Conservation (phyloP, 371 early-diverging fungal genomes). For the Mortierella sp. region DNA sequence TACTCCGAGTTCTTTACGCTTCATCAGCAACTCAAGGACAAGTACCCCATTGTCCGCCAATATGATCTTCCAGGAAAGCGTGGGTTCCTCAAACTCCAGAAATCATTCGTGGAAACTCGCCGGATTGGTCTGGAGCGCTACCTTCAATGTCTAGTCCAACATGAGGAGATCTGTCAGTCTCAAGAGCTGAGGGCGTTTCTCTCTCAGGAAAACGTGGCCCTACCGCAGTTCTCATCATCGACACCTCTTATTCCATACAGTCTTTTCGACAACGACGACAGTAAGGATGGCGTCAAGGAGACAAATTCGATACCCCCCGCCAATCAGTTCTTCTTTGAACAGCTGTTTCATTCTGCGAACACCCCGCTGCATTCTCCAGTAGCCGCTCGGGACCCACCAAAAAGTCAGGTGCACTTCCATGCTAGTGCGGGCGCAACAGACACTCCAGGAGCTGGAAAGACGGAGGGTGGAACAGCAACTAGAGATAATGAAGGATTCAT, state of each 20-base stretch:
- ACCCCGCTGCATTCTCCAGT: conserved; percentile 18
- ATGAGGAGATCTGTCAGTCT: conserved; percentile 64
- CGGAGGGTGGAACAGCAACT: conserved; percentile 1
- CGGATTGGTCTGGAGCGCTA: conserved; percentile 76
- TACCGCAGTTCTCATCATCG: conserved; percentile 55
- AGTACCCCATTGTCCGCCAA: conserved; percentile 65
- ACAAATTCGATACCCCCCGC: conserved; percentile 3
- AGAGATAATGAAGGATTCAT: conserved; percentile 63
- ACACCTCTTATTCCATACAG: conserved; percentile 15
- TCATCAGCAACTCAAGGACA: conserved; percentile 73
- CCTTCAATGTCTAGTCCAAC: conserved; percentile 68
- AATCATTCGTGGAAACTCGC: conserved; percentile 75
- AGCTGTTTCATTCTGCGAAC: conserved; percentile 39
- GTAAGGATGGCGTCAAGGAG: neutral
- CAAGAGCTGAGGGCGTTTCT: conserved; percentile 70
- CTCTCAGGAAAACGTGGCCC: conserved; percentile 69
- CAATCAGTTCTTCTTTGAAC: conserved; percentile 35
- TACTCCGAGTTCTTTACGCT: conserved; percentile 86
- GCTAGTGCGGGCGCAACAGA: conserved; percentile 12
- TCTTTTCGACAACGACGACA: conserved; percentile 18
- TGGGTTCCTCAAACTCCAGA: conserved; percentile 68
- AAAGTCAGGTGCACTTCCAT: conserved; percentile 2
- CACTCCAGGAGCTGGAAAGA: neutral
- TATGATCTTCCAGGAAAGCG: conserved; percentile 83
- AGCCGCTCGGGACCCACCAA: conserved; percentile 13